Evolutionary conservation across 208 protist genomes (phyloP).

Genomic region (Leptomonas pyrrhocoris): DNA sequence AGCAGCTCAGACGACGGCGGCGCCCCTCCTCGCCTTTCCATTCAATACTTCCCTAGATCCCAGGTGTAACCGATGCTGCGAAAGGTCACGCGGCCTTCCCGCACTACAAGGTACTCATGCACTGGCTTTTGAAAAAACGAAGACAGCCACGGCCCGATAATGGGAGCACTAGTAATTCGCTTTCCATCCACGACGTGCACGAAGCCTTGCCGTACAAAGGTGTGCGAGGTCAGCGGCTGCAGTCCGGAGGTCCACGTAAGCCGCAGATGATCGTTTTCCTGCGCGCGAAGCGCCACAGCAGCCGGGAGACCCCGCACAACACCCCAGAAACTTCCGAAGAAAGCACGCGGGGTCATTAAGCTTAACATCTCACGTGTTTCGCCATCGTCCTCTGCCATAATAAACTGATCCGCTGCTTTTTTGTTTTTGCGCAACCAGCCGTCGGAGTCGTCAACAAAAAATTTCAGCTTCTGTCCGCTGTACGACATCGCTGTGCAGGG

Average conservation of each 20-base stretch:
- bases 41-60: slow-evolving; percentile 55
- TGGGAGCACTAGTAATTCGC: slow-evolving; percentile 37
- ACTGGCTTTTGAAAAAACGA: slow-evolving; percentile 66
- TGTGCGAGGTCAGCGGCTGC: slow-evolving; percentile 64
- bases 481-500: slow-evolving; percentile 67
- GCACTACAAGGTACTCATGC: slow-evolving; percentile 74
- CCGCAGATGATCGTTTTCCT: slow-evolving; percentile 59
- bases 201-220: slow-evolving; percentile 74
- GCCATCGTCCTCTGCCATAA: slow-evolving; percentile 74
- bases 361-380: slow-evolving; percentile 59
- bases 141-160: slow-evolving; percentile 61
- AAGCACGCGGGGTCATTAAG: slow-evolving; percentile 46
- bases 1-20: neutral
- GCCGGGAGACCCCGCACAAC: slow-evolving; percentile 64
- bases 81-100: slow-evolving; percentile 68
- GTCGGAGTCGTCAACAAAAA: slow-evolving; percentile 78
- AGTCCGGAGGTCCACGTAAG: slow-evolving; percentile 65
- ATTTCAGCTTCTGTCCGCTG: slow-evolving; percentile 70
- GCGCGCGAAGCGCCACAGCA: slow-evolving; percentile 44
- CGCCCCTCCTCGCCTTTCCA: neutral
- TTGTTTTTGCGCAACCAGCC: slow-evolving; percentile 57
- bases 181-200: slow-evolving; percentile 62
- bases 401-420: slow-evolving; percentile 57
- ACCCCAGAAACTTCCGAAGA: slow-evolving; percentile 85
- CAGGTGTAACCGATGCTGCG: slow-evolving; percentile 78